Evolutionary conservation across 2,329 filamentous ascomycete genomes (phyloP), one percentile per base, ranked within the genome.

Genomic region (Diaporthe ampelina): DNA sequence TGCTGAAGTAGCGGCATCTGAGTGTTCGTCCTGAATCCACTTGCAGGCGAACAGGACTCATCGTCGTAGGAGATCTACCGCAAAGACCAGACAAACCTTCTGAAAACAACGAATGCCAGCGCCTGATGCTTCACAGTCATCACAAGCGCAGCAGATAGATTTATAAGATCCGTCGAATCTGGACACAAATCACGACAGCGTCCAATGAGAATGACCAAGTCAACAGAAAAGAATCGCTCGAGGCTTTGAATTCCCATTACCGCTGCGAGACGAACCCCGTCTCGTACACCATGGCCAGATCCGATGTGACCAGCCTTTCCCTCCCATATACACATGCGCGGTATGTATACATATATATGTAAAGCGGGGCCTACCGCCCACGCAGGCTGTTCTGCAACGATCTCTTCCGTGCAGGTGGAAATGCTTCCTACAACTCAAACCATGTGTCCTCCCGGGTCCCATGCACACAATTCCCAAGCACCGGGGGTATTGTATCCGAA

Each of bases 271-370:
- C 26, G 21, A 19, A n/a, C 37, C 48, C 15, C 29, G 48, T 68
- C 63, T 54, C 48, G 5, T 2, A 43, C 32, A 54, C 29, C 29
- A 48, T 54, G 37, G 40, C 2, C n/a, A 68, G 40, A 19, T 19
- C 40, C 19, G 24, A 21, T 68, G 24, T 10, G 48, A 32, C 45
- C 45, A 54, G 9, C 63, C 13, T 17, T 4, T 21, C 32, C 63
- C 48, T 40, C 48, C 63, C 48, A 68, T 68, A 68, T 68, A 68
- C 48, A 68, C 63, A 54, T 54, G 63, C 48, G 32, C 21, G 45
- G 45, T 52, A 67, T 29, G 37, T 43, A 43, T 43, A 43, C 40
- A 65, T 40, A 54, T 54, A 54, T 40, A 40, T 8, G 9, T 19
- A 21, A 52, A 52, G n/a, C n/a, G 48, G 11, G 4, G 15, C 15